A percentile compares a stretch with the other conserved stretches of the same genome.
These are phyloP conservation scores for Picocystis salinarum DNA, from an alignment of 139 green algal species.

Conservation along the genomic window DNA sequence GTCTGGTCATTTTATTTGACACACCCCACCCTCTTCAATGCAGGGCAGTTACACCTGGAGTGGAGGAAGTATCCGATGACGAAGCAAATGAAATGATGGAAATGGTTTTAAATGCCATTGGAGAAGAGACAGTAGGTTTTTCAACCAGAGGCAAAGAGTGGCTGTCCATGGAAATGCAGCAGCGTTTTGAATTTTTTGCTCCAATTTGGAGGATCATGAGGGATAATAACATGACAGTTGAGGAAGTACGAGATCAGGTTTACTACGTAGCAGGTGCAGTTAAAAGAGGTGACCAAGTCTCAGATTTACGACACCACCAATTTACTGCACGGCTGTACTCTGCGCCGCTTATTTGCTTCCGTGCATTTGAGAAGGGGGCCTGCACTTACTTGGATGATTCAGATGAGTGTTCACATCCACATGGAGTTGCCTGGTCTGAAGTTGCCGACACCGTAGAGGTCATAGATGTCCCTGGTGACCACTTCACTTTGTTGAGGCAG, in stretches of 20 bases:
- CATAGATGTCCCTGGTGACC: neutral
- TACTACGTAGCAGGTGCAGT: neutral
- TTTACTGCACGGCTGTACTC: too few species aligned
- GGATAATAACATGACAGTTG: neutral
- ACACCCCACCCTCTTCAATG: neutral
- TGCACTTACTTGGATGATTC: neutral
- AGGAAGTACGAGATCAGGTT: neutral
- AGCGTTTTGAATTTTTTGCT: neutral
- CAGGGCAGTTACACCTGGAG: neutral
- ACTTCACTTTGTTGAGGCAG: neutral
- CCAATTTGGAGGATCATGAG: neutral
- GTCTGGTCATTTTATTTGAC: conserved; percentile 2
- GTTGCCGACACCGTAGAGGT: neutral
- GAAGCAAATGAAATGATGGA: neutral
- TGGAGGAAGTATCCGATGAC: neutral
- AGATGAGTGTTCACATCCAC: too few species aligned
- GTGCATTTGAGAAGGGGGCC: neutral
- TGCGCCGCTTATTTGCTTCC: neutral
- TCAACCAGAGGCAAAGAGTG: neutral
- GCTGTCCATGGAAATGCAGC: neutral
- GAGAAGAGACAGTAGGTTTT: neutral
- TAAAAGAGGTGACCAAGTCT: neutral
- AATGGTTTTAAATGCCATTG: neutral
- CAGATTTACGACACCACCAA: neutral
- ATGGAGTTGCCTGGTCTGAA: neutral